Percentiles rank a stretch among this genome's conserved stretches.
These are phyloP conservation scores for Suillus occidentalis DNA, from an alignment of 768 basidiomycete genomes.

Conservation along the genomic window DNA sequence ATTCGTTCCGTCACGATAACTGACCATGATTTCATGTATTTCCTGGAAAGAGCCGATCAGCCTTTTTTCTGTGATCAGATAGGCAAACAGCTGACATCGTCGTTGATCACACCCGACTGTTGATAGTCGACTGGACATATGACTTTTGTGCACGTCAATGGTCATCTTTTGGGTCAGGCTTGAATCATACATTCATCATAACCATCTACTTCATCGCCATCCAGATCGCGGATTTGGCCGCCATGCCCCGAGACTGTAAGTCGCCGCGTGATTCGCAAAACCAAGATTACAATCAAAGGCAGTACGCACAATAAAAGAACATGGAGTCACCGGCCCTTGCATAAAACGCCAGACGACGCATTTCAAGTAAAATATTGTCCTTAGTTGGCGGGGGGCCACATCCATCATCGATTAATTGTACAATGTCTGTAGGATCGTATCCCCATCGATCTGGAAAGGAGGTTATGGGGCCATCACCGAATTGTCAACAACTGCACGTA, in stretches of 20 bases:
- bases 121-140: constrained; percentile 5
- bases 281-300: too few species aligned
- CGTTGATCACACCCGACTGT: background rate
- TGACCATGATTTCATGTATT: constrained; percentile 3
- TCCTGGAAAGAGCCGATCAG: background rate
- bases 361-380: background rate
- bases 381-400: background rate
- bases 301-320: constrained; percentile 4
- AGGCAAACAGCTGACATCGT: background rate
- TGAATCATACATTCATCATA: background rate
- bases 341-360: background rate
- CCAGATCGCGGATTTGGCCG: background rate
- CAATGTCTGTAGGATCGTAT: background rate
- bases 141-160: background rate
- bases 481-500: background rate
- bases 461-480: background rate
- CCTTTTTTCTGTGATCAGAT: background rate
- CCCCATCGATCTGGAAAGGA: constrained; percentile 1
- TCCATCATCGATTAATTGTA: background rate
- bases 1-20: background rate
- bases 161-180: background rate
- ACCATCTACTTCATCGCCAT: constrained; percentile 4
- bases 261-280: background rate
- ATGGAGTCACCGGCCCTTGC: background rate
- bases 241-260: constrained; percentile 1